Base-by-base conservation (phyloP, 2,329 filamentous ascomycete genomes). In the Cytospora paraplurivora region DNA sequence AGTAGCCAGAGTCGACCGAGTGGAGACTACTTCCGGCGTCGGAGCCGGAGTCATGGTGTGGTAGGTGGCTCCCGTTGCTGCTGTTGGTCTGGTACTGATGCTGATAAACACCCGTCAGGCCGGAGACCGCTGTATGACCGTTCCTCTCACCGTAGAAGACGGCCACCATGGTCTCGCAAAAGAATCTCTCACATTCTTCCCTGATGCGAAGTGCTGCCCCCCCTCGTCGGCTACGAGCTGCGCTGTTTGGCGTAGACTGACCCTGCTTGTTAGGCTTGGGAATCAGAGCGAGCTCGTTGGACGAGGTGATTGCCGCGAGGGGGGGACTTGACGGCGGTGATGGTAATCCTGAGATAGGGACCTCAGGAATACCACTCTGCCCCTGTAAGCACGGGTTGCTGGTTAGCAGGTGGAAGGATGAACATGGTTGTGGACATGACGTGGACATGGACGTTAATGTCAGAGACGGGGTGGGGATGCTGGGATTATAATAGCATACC, bases 111-210 rank as follows among this genome's bases (percentile, higher is more conserved):
- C 87, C 88, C 87, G 90, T 88, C 85, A 90, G 89, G 87, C 90
- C 86, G 87, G 91, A 94, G 89, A 87, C 89, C 87, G 88, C 84
- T 82, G 81, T 80, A 77, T 80, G 85, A 84, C 81, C 78, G 81
- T 88, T 88, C 90, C 89, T 88, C 92, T 96, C 93, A 96, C 92
- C 93, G 85, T 90, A 91, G 88, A 97, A 97, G 83, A 91, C 90
- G 82, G 88, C 82, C 82, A 87, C 90, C 88, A 97, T 91, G 85
- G 88, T 89, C 89, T 94, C 92, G 82, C 93, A 97, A 87, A 97
- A 96, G 89, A 97, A 94, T 85, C 93, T 97, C 93, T 97, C 93
- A 97, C 93, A 96, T 92, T 97, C 93, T 93, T 90, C 93, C 91
- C 90, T 93, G 85, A 97, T 96, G 83, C 89, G 88, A 81, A 91